Evolutionary conservation across 2,329 filamentous ascomycete genomes (phyloP).

Genomic region (Mycosphaerella arachidis): DNA sequence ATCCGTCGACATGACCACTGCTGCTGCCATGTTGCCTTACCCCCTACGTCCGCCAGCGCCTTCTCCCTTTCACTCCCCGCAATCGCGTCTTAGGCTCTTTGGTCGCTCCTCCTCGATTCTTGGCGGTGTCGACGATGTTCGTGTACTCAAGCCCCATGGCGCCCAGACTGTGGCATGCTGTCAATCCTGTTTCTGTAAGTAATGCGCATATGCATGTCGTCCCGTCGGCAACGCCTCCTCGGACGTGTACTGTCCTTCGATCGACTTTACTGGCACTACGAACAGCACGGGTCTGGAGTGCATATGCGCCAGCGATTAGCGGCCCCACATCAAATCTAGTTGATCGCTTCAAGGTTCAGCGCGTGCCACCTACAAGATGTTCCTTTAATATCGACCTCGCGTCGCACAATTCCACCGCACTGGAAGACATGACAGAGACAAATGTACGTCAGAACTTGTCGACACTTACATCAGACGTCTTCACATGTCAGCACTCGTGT

Average conservation of each 20-base stretch:
- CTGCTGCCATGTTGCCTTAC: background rate
- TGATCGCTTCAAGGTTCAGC: background rate
- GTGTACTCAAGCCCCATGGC: background rate
- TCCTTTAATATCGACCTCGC: background rate
- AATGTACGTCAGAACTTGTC: background rate
- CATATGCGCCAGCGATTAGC: background rate
- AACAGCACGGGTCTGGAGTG: background rate
- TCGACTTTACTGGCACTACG: background rate
- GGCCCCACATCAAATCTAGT: background rate
- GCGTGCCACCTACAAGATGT: background rate
- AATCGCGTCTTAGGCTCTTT: background rate
- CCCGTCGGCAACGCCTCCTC: background rate
- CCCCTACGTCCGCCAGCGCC: background rate
- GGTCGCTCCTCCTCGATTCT: background rate
- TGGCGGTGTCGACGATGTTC: background rate
- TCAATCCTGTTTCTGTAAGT: background rate
- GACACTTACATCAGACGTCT: background rate
- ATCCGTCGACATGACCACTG: slow-evolving; percentile 1
- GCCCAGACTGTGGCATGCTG: background rate
- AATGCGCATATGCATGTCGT: background rate
- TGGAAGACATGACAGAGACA: background rate
- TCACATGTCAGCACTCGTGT: background rate
- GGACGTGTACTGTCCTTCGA: background rate
- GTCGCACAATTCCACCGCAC: background rate
- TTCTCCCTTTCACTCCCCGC: background rate